Evolutionary conservation across 306 rosid species (phyloP), one percentile per base, ranked within the genome.

Genomic region (Canavalia ensiformis): DNA sequence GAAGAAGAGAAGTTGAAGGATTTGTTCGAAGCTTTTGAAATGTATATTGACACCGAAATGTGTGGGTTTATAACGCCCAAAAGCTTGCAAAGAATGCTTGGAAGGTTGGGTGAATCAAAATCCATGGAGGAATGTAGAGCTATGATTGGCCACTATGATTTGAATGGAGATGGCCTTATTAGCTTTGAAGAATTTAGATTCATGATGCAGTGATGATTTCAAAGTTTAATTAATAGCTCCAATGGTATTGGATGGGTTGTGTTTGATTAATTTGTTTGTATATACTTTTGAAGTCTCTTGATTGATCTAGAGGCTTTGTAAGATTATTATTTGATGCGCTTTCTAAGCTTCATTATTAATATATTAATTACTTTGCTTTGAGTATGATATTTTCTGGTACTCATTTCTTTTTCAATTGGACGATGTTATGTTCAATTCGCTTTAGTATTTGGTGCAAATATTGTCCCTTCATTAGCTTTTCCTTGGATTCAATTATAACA

Each of bases 151-250:
- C 73, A 73, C 7, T 91, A 87, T 68, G 97, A 91, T 85, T 74
- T 91, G 81, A 77, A 91, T 72, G 94, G 97, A 0, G 97, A 91
- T 29, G 97, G 97, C 9, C 30, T 85, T 11, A 81, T 91, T 12
- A 3, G 76, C 58, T 78, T 68, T 54, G 58, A 78, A 2, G 82
- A 68, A 12, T 77, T 77, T 34, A 76, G 62, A 68, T 34, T 77
- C 37, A 91, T 91, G 96, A 91, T 89, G 93, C 72, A 60, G 34
- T 67, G 55, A 67, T 41, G 0, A 8, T 13, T 52, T n/a, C 41
- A 0, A 3, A 45, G 7, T 57, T 56, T 18, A 18, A 18, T 18
- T 18, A 18, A 18, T 18, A 18, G 25, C 25, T 18, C 25, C 25
- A 18, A 18, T 18, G 25, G 25, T 18, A 18, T 18, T 18, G 25